phyloP scores from a whole-genome alignment of 345 rosid species.

The Atalantia buxifolia region DNA sequence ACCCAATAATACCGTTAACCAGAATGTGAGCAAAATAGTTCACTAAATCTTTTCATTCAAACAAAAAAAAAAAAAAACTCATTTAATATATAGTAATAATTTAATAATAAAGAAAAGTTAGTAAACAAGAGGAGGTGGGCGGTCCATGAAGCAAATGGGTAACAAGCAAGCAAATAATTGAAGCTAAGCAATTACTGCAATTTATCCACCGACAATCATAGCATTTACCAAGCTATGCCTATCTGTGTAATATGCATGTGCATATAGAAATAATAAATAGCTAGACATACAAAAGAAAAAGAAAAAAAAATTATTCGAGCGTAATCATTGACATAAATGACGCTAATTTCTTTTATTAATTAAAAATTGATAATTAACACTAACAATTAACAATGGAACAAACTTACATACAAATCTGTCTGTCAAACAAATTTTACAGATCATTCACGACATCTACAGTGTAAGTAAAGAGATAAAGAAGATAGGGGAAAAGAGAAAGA shows the following conservation, averaged over 20 bases:
- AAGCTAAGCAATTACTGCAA: neutral
- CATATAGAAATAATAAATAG: neutral
- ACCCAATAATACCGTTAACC: too few relatives aligned
- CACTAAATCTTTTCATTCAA: too few relatives aligned
- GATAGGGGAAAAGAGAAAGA: neutral
- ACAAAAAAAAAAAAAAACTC: too few relatives aligned
- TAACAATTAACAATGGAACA: neutral
- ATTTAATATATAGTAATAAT: neutral
- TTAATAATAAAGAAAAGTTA: neutral
- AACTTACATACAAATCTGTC: slow-evolving; percentile 19
- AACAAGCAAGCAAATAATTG: neutral
- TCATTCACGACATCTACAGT: slow-evolving; percentile 3
- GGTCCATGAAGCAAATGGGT: neutral
- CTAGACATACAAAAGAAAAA: neutral
- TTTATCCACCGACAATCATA: neutral
- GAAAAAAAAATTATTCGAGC: neutral
- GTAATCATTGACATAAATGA: neutral
- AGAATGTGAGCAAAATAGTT: too few relatives aligned
- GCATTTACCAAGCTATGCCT: neutral
- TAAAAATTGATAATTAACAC: slow-evolving; percentile 8
- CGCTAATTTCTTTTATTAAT: neutral
- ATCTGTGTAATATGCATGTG: too few relatives aligned
- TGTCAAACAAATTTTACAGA: slow-evolving; percentile 29
- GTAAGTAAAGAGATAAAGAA: neutral
- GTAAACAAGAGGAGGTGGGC: neutral